Evolutionary conservation across 2,329 filamentous ascomycete genomes (phyloP), one percentile per base, ranked within the genome.

Genomic region (Xylaria sp.): DNA sequence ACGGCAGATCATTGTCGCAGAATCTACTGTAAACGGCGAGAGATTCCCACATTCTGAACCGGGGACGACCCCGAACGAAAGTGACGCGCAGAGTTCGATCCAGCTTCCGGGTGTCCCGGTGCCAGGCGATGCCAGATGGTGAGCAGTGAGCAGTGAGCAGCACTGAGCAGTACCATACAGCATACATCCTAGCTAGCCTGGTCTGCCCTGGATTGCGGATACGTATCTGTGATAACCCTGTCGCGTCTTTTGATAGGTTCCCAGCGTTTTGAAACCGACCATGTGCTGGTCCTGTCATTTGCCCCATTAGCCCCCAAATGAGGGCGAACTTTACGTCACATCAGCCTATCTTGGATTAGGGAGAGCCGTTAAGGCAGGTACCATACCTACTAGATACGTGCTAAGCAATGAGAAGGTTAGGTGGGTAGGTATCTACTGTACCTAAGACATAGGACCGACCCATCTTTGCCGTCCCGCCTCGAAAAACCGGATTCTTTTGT

Each of bases 281-380:
- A 57, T 42, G 32, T 54, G 60, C 50, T 51, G 45, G 50, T 69
- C 67, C 64, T 69, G 64, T 64, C 64, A 69, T 69, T 65, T 68
- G 36, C 65, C 62, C 53, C 39, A 17, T 42, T 17, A 4, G 21
- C n/a, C 47, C 42, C n/a, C 17, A 55, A 61, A 67, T 24, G 51
- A 51, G 58, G 54, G n/a, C 51, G 12, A 51, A 61, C 34, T 21
- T 45, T 48, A 24, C n/a, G 4, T 4, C 21, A 30, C 17, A 45
- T 54, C 39, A 66, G 57, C 42, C 36, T n/a, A 45, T 39, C 50
- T 66, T 30, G 58, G 51, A 36, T 21, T 61, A 32, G 30, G n/a
- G 51, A 12, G 27, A 65, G 56, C 21, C 2, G 12, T 19, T 14
- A 47, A 19, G 64, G 17, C 17, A 47, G 42, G 14, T 47, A 47